Evolutionary conservation across 805 yeast genomes (phyloP).

Genomic region (Nakazawaea wickerhamii): DNA sequence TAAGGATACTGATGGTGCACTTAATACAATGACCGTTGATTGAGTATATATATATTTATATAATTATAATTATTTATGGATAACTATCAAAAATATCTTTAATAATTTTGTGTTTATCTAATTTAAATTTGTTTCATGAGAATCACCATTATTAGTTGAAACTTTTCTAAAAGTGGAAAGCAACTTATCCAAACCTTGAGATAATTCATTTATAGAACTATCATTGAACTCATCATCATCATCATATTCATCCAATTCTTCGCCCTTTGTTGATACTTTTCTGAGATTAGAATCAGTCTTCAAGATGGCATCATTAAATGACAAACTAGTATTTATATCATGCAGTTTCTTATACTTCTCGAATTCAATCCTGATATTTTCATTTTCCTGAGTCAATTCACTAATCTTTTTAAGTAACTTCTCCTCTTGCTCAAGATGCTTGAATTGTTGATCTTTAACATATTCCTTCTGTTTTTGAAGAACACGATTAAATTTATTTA

Average conservation of each 20-base stretch:
- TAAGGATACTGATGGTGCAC: conserved; percentile 16
- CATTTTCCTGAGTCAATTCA: conserved; percentile 8
- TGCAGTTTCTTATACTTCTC: conserved; percentile 8
- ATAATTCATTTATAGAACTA: conserved; percentile 11
- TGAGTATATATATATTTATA: conserved; percentile 15
- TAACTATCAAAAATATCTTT: too few species aligned
- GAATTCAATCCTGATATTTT: conserved; percentile 9
- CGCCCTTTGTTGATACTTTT: not conserved
- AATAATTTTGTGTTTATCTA: too few species aligned
- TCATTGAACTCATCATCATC: conserved; percentile 10
- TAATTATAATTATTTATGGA: too few species aligned
- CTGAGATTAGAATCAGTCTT: not conserved
- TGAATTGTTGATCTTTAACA: conserved; percentile 4
- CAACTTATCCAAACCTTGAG: conserved; percentile 10
- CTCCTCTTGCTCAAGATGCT: conserved; percentile 7
- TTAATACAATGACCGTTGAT: conserved; percentile 42
- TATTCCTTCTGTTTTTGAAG: conserved; percentile 8
- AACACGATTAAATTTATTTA: conserved; percentile 5
- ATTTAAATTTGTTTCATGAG: too few species aligned
- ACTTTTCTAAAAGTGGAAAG: not conserved
- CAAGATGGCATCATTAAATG: conserved; percentile 4
- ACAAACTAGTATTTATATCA: not conserved
- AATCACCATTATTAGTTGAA: too few species aligned
- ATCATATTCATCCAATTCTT: not conserved
- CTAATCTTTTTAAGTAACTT: conserved; percentile 7